A percentile compares a stretch with the other conserved stretches of the same genome.
phyloP scores from a whole-genome alignment of 176 grass and related monocot genomes.

The Luzula sylvatica region DNA sequence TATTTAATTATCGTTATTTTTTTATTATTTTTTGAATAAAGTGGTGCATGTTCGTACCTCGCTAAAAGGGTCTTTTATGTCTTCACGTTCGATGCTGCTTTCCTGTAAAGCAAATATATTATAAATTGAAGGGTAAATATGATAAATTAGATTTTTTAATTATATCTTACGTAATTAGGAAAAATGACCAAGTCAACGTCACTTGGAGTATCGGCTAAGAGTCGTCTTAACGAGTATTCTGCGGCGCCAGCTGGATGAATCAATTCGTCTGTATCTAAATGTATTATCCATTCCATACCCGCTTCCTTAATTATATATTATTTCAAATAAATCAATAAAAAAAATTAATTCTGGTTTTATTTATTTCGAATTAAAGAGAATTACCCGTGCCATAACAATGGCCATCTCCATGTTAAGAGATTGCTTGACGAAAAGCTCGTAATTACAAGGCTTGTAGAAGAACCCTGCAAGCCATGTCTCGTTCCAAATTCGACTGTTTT shows the following conservation, averaged over 20 bases:
- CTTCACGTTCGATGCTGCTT: constrained; percentile 69
- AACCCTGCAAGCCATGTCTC: constrained; percentile 85
- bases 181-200: constrained; percentile 95
- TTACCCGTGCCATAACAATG: constrained; percentile 81
- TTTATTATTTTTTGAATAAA: too few relatives aligned
- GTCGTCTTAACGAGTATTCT: constrained; percentile 64
- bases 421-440: constrained; percentile 97
- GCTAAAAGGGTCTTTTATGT: constrained; percentile 88
- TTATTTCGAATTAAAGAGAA: neutral
- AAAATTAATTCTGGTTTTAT: neutral
- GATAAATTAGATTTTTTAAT: neutral
- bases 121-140: too few relatives aligned
- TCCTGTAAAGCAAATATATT: constrained; percentile 58
- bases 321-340: neutral
- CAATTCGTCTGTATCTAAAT: constrained; percentile 95
- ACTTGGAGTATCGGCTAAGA: constrained; percentile 46
- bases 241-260: constrained; percentile 58
- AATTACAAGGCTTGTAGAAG: constrained; percentile 98
- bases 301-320: constrained; percentile 29
- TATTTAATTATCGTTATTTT: constrained; percentile 1
- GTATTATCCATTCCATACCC: constrained; percentile 97
- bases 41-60: constrained; percentile 72
- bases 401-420: constrained; percentile 99
- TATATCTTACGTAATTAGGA: constrained; percentile 88
- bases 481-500: constrained; percentile 66